These are phyloP conservation scores for Leishmania mexicana DNA, from an alignment of 208 protist species.

Conservation along the genomic window DNA sequence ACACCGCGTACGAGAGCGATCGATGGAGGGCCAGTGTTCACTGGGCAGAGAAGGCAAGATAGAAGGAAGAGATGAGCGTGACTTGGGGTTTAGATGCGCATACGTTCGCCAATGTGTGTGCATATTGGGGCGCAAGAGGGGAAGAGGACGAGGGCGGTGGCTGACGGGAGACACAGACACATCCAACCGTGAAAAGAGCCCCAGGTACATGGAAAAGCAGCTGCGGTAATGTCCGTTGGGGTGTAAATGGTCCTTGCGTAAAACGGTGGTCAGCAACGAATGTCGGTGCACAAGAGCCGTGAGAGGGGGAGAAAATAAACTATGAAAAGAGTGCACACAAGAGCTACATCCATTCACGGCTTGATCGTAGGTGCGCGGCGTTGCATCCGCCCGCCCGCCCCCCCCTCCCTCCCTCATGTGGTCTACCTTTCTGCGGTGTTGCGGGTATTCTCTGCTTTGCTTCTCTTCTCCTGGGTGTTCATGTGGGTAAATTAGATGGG, in stretches of 20 bases:
- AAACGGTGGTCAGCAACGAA: background rate
- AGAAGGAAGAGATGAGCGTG: background rate
- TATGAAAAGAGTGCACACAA: background rate
- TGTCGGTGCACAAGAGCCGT: background rate
- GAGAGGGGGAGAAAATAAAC: background rate
- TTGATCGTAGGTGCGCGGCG: background rate
- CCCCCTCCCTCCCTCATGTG: background rate
- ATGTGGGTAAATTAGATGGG: background rate
- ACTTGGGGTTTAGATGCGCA: background rate
- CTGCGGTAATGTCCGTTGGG: background rate
- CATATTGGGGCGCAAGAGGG: background rate
- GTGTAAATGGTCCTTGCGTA: background rate
- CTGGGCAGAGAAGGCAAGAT: background rate
- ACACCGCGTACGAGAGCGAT: background rate
- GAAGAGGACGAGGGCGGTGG: background rate
- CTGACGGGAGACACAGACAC: background rate
- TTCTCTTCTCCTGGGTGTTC: background rate
- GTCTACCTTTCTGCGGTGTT: background rate
- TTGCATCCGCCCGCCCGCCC: background rate
- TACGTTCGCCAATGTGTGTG: background rate
- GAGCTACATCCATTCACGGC: background rate
- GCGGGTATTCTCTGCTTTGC: background rate
- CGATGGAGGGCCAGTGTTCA: background rate
- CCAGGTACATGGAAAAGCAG: background rate
- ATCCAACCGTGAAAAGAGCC: background rate